Evolutionary conservation across 805 yeast species (phyloP).

Genomic region (Schizosaccharomyces lindneri): DNA sequence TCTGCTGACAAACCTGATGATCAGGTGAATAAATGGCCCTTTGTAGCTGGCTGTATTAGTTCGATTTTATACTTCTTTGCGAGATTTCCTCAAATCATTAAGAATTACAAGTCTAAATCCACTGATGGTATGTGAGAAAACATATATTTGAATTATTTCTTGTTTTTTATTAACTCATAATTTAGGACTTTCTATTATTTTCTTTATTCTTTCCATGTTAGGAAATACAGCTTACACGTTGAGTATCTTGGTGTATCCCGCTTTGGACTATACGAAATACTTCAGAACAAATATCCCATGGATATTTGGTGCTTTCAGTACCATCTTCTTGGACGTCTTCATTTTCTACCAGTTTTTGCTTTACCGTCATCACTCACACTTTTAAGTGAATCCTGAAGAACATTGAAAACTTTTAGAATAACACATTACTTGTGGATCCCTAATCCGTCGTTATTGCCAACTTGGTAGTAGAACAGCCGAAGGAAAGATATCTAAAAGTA

Average conservation of each 20-base stretch:
- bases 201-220: slow-evolving; percentile 45
- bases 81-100: slow-evolving; percentile 69
- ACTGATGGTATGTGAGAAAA: slow-evolving; percentile 51
- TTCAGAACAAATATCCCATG: slow-evolving; percentile 41
- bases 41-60: slow-evolving; percentile 30
- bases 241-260: slow-evolving; percentile 29
- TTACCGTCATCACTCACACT: slow-evolving; percentile 16
- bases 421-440: no score
- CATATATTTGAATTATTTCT: background rate
- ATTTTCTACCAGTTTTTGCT: slow-evolving; percentile 45
- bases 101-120: slow-evolving; percentile 66
- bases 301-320: slow-evolving; percentile 58
- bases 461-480: background rate
- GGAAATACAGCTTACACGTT: slow-evolving; percentile 58
- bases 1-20: background rate
- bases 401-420: no score
- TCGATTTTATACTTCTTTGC: slow-evolving; percentile 52
- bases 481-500: background rate
- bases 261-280: slow-evolving; percentile 25
- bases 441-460: background rate
- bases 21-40: background rate
- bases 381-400: no score
- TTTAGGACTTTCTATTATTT: slow-evolving; percentile 46
- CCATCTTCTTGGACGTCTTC: slow-evolving; percentile 41
- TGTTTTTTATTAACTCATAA: background rate